These are phyloP conservation scores for Cylindrotheca fusiformis DNA, from an alignment of 108 stramenopile species.

Conservation along the genomic window DNA sequence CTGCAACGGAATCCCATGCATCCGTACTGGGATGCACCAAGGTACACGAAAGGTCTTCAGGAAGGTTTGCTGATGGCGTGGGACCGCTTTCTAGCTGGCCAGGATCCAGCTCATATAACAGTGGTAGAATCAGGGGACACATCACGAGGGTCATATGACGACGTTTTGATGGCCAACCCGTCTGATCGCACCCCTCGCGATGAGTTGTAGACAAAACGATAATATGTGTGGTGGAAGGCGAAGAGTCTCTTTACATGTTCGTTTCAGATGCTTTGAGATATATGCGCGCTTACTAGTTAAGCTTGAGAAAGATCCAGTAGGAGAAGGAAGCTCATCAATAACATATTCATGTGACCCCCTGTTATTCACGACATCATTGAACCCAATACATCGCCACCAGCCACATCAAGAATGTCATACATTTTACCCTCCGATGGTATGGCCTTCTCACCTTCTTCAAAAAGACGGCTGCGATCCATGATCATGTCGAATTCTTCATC, in stretches of 20 bases:
- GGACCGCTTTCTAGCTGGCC: conserved; percentile 57
- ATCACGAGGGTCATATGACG: conserved; percentile 44
- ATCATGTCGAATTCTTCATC: conserved; percentile 89
- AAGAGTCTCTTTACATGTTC: no score
- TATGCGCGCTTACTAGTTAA: no score
- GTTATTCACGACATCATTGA: conserved; percentile 40
- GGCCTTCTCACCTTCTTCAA: conserved; percentile 61
- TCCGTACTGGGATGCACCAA: conserved; percentile 83
- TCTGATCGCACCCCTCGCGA: conserved; percentile 18
- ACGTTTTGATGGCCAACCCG: conserved; percentile 31
- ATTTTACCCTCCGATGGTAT: conserved; percentile 86
- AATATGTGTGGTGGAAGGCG: no score
- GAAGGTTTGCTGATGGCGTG: conserved; percentile 56
- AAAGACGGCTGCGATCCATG: conserved; percentile 82
- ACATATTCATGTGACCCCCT: neutral
- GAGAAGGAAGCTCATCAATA: neutral
- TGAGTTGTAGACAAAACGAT: conserved; percentile 34
- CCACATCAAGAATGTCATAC: conserved; percentile 85
- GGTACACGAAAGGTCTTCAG: conserved; percentile 76
- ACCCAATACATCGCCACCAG: conserved; percentile 64
- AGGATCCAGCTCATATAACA: conserved; percentile 42
- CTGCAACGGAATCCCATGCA: conserved; percentile 83
- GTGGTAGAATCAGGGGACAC: conserved; percentile 48
- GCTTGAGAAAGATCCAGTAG: no score
- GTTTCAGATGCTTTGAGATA: no score